phyloP scores from a whole-genome alignment of 805 yeast species.

The Cyberlindnera amylophila region DNA sequence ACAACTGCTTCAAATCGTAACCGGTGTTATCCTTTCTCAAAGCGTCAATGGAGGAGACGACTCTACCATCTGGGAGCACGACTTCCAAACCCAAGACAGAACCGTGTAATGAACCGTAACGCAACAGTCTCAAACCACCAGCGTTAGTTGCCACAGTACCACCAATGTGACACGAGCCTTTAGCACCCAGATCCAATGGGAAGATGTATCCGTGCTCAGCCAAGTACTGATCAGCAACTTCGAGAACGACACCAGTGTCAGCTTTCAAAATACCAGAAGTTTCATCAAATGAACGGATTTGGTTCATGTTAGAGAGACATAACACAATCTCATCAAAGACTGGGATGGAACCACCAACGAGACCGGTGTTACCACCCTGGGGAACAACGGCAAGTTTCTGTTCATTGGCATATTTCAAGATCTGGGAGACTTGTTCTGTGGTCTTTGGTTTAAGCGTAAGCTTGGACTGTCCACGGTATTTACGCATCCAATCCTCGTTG shows the following conservation, averaged over 20 bases:
- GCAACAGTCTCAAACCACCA: constrained; percentile 83
- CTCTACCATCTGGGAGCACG: constrained; percentile 86
- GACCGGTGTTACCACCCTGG: constrained; percentile 96
- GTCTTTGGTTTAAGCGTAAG: constrained; percentile 80
- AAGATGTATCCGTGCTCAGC: constrained; percentile 84
- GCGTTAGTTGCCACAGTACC: constrained; percentile 96
- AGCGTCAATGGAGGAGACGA: constrained; percentile 74
- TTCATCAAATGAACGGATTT: constrained; percentile 75
- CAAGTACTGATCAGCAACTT: constrained; percentile 73
- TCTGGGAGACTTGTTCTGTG: constrained; percentile 70
- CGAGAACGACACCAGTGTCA: constrained; percentile 89
- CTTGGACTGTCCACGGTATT: constrained; percentile 83
- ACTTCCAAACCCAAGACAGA: constrained; percentile 87
- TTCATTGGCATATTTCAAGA: constrained; percentile 77
- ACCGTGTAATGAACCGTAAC: constrained; percentile 93
- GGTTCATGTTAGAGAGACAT: constrained; percentile 66
- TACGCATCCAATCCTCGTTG: constrained; percentile 94
- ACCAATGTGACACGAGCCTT: constrained; percentile 95
- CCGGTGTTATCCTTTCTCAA: constrained; percentile 95
- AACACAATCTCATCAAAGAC: constrained; percentile 86
- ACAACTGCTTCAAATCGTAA: constrained; percentile 85
- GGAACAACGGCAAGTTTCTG: constrained; percentile 82
- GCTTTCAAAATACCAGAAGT: constrained; percentile 82
- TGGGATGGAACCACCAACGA: constrained; percentile 93
- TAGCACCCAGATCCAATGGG: constrained; percentile 93